A percentile compares a stretch with the other conserved stretches of the same genome.
Evolutionary conservation across 2,329 filamentous ascomycete species (phyloP).

Genomic region (Fusarium torulosum): DNA sequence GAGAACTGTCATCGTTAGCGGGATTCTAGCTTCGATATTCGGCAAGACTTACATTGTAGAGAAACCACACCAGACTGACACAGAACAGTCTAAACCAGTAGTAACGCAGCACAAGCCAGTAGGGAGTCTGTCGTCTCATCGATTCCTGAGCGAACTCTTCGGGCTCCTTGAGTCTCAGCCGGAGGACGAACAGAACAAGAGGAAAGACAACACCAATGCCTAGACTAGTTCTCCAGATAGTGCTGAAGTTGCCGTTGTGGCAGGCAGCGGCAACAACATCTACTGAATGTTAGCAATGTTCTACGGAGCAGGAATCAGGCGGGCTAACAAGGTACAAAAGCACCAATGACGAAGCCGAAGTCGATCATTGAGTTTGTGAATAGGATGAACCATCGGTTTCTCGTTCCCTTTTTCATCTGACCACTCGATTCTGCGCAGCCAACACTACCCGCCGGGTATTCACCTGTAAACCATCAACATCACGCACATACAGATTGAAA

Average conservation of each 20-base stretch:
- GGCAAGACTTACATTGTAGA: slow-evolving; percentile 72
- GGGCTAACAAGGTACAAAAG: slow-evolving; percentile 74
- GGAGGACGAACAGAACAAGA: slow-evolving; percentile 76
- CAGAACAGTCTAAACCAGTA: slow-evolving; percentile 80
- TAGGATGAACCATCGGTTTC: slow-evolving; percentile 92
- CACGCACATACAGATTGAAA: fast-evolving
- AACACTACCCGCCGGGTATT: slow-evolving; percentile 84
- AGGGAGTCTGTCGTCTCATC: slow-evolving; percentile 73
- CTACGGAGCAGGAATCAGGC: fast-evolving
- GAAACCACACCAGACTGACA: slow-evolving; percentile 84
- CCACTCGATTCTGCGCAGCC: slow-evolving; percentile 86
- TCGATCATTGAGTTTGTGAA: slow-evolving; percentile 93
- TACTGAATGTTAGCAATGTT: not conserved
- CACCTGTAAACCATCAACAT: slow-evolving; percentile 57
- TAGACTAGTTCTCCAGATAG: slow-evolving; percentile 85
- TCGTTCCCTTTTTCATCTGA: slow-evolving; percentile 81
- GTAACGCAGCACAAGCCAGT: slow-evolving; percentile 68
- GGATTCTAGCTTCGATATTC: fast-evolving
- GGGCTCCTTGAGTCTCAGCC: slow-evolving; percentile 80
- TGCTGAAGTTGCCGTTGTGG: slow-evolving; percentile 72
- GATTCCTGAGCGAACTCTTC: slow-evolving; percentile 80
- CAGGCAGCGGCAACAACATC: slow-evolving; percentile 69
- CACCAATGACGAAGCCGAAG: slow-evolving; percentile 82
- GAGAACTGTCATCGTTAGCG: slow-evolving; percentile 68
- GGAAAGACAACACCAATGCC: slow-evolving; percentile 85